Conservation (phyloP, 805 yeast genomes). For the Candida coleopterorum region DNA sequence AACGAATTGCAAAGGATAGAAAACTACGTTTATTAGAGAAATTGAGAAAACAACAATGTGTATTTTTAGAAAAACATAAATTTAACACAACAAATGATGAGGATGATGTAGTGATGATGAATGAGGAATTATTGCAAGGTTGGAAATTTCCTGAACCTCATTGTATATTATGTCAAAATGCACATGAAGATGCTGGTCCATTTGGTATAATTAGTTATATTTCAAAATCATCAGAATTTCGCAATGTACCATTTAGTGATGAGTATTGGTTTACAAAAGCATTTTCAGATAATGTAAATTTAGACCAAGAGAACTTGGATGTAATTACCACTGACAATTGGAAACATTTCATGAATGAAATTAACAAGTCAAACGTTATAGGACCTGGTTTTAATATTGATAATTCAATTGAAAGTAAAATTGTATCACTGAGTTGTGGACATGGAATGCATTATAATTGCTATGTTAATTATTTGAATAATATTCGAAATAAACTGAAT, state of each 20-base stretch:
- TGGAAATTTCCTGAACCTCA: constrained; percentile 73
- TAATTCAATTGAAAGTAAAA: constrained; percentile 34
- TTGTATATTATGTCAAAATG: constrained; percentile 81
- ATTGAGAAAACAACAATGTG: constrained; percentile 72
- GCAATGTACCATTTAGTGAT: constrained; percentile 61
- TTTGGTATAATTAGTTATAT: constrained; percentile 72
- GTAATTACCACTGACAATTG: constrained; percentile 23
- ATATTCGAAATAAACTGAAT: constrained; percentile 51
- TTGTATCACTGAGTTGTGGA: constrained; percentile 75
- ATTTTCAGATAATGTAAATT: constrained; percentile 44
- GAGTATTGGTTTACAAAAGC: constrained; percentile 63
- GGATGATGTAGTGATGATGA: constrained; percentile 40
- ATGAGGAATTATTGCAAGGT: constrained; percentile 30
- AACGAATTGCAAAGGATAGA: constrained; percentile 63
- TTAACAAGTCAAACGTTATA: constrained; percentile 39
- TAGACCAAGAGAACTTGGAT: constrained; percentile 22
- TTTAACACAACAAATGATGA: too few species aligned
- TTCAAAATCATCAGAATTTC: constrained; percentile 52
- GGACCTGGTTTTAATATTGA: constrained; percentile 69
- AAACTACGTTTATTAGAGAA: constrained; percentile 70
- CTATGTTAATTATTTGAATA: constrained; percentile 56
- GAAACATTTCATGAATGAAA: constrained; percentile 29
- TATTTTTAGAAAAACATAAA: constrained; percentile 37
- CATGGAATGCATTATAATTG: constrained; percentile 91
- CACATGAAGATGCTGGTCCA: constrained; percentile 56